A percentile compares a stretch with the other conserved stretches of the same genome.
These are phyloP conservation scores for Colletotrichum liaoningense DNA, from an alignment of 2,329 filamentous ascomycete genomes.

Conservation along the genomic window DNA sequence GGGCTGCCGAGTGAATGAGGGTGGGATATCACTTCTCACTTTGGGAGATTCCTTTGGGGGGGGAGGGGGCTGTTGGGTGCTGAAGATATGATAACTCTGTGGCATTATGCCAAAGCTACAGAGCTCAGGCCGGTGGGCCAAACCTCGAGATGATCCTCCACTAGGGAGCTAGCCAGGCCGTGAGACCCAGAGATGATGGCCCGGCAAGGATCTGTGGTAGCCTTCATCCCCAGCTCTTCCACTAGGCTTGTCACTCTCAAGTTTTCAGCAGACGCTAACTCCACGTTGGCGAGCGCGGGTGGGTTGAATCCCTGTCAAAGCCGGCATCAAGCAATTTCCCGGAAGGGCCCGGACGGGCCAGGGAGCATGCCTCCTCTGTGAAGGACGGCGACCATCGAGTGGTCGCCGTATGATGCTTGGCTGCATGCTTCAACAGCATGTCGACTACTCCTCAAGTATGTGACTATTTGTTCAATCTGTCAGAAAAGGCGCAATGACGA, in stretches of 20 bases:
- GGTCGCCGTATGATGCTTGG: not conserved
- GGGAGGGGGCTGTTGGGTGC: not conserved
- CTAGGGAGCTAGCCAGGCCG: not conserved
- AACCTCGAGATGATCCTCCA: not conserved
- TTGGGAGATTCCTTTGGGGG: not conserved
- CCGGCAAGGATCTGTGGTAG: not conserved
- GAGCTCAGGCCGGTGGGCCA: not conserved
- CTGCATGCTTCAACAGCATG: not conserved
- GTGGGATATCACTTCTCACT: not conserved
- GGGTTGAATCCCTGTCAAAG: not conserved
- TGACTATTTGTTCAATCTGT: not conserved
- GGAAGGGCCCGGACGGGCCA: not conserved
- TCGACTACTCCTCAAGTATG: too few relatives aligned
- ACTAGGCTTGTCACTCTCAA: not conserved
- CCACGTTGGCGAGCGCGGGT: not conserved
- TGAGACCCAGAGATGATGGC: not conserved
- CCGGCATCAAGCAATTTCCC: not conserved
- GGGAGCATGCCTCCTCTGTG: not conserved
- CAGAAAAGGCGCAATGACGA: not conserved
- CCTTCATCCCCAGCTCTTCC: not conserved
- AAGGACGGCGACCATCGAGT: not conserved
- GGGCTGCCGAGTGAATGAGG: not conserved
- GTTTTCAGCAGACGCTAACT: not conserved
- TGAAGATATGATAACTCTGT: not conserved
- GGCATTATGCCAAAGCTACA: not conserved